A percentile compares a stretch with the other conserved stretches of the same genome.
Evolutionary conservation across 495 filamentous ascomycete genomes (phyloP).

Genomic region (Umbilicaria muhlenbergii): DNA sequence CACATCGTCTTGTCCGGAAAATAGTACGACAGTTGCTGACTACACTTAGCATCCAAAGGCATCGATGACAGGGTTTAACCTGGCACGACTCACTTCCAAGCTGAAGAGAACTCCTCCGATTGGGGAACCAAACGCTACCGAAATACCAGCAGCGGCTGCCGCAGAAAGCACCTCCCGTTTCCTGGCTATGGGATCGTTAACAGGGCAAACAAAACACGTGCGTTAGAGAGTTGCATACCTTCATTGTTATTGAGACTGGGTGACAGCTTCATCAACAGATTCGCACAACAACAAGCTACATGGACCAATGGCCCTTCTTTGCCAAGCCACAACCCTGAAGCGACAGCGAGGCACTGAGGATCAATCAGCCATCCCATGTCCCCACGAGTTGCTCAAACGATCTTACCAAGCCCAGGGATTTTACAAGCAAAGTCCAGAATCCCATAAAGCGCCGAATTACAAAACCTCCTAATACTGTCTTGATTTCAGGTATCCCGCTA

Average conservation of each 20-base stretch:
- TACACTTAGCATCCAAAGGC: constrained; percentile 4
- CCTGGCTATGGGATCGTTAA: constrained; percentile 39
- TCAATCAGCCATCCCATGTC: constrained; percentile 12
- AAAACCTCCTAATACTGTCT: constrained; percentile 90
- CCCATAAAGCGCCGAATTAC: constrained; percentile 87
- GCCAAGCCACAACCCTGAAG: constrained; percentile 94
- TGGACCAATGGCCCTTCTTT: constrained; percentile 96
- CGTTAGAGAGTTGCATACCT: constrained; percentile 31
- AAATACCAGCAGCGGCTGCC: constrained; percentile 86
- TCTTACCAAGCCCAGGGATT: constrained; percentile 76
- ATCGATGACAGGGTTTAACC: not conserved
- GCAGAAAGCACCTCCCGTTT: constrained; percentile 94
- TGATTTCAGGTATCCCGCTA: constrained; percentile 95
- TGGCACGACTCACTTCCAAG: constrained; percentile 45
- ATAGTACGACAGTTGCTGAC: constrained; percentile 82
- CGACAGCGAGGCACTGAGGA: constrained; percentile 72
- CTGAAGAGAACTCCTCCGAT: constrained; percentile 90
- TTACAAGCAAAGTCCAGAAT: constrained; percentile 81
- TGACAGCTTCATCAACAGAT: constrained; percentile 86
- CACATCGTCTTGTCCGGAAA: constrained; percentile 99
- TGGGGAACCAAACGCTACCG: constrained; percentile 92
- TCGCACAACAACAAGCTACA: constrained; percentile 95
- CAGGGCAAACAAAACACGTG: not conserved
- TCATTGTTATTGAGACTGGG: constrained; percentile 74
- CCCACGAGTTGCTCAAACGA: not conserved